phyloP scores from a whole-genome alignment of 2,329 filamentous ascomycete genomes.

The Seiridium cupressi region DNA sequence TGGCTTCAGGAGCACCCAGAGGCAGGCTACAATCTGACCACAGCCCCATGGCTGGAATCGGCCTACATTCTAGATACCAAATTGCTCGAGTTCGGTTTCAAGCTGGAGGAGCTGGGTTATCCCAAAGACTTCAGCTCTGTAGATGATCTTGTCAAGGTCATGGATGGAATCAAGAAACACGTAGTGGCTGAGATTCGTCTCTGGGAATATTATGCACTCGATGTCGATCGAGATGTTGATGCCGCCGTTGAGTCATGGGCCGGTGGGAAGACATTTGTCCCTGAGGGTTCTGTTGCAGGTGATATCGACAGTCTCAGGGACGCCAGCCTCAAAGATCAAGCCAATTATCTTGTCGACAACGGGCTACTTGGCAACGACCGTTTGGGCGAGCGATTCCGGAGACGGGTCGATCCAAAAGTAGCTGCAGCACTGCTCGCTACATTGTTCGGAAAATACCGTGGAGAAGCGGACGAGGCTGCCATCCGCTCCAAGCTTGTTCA shows the following conservation, averaged over 20 bases:
- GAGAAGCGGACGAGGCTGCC: conserved; percentile 48
- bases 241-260: conserved; percentile 72
- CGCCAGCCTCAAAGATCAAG: conserved; percentile 46
- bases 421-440: conserved; percentile 67
- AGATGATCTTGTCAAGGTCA: conserved; percentile 76
- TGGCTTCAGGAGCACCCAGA: conserved; percentile 96
- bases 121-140: conserved; percentile 69
- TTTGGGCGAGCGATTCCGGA: conserved; percentile 76
- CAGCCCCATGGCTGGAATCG: conserved; percentile 74
- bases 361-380: conserved; percentile 70
- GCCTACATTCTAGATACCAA: conserved; percentile 61
- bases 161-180: conserved; percentile 79
- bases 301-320: conserved; percentile 47
- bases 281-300: conserved; percentile 39
- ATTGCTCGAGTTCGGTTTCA: conserved; percentile 73
- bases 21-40: conserved; percentile 89
- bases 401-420: conserved; percentile 66
- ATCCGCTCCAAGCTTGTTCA: conserved; percentile 55
- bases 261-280: conserved; percentile 53
- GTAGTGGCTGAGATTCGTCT: conserved; percentile 76
- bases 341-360: conserved; percentile 64
- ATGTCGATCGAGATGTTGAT: conserved; percentile 71
- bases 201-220: conserved; percentile 91
- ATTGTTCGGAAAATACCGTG: conserved; percentile 66
- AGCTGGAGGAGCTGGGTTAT: conserved; percentile 68